Evolutionary conservation across 805 yeast genomes (phyloP), one percentile per base, ranked within the genome.

Genomic region (Hanseniaspora jakobsenii): DNA sequence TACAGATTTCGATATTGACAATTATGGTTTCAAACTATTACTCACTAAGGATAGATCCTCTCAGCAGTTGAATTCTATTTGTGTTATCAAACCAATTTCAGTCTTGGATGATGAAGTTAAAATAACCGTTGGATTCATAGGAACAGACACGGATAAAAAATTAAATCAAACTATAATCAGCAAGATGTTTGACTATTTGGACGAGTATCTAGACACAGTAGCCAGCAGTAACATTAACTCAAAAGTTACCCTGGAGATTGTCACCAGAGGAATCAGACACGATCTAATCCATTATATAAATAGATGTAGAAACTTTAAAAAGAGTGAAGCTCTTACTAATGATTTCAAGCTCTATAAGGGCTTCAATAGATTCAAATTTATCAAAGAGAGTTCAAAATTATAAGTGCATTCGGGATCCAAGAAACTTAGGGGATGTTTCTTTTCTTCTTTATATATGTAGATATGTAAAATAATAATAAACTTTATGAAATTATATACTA

Each of bases 81-180:
- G 46, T 32, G 39, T 42, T 17, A 13, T 22, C 10, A 23, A 42
- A 21, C 39, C 46, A 22, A 9, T 35, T 6, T 13, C 6, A 3
- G 46, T 34, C 6, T 6, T 6, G 7, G 39, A 42, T 3, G 46
- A 35, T 16, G 10, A 35, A 21, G 22, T 42, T 9, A 23, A 18
- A 3, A 35, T 42, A 13, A 22, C 8, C 13, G 27, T 42, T 29
- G 46, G 46, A n/a, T 42, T 42, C 17, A 35, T 42, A 18, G 46
- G 46, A 12, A 35, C 46, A 5, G 22, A 26, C 14, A 42, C 46
- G n/a, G 39, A 42, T 22, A 22, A 42, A 16, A 42, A 35, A n/a
- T 21, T 42, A 3, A 35, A 35, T 29, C 10, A 16, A 2, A 42
- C 26, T 34, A 35, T 42, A 18, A n/a, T 35, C 6, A 29, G 35